Evolutionary conservation across 129 eudicot genomes (phyloP).

Genomic region (Rutidosis leptorrhynchoides): DNA sequence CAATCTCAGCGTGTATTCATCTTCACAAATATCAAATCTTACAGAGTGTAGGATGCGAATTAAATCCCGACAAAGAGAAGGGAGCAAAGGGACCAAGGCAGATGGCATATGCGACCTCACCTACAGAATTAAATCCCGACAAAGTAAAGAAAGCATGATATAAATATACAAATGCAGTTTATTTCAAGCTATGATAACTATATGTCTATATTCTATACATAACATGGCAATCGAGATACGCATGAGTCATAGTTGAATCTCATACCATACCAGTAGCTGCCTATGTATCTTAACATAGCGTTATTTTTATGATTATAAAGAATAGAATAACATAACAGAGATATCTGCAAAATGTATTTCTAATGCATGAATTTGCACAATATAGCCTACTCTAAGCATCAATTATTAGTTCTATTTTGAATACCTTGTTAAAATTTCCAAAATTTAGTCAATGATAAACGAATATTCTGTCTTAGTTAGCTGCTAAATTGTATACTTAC

Average conservation of each 20-base stretch:
- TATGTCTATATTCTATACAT: too few species aligned
- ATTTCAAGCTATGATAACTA: background rate
- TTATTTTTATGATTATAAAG: slow-evolving; percentile 4
- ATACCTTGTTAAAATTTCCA: slow-evolving; percentile 31
- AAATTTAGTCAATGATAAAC: slow-evolving; percentile 35
- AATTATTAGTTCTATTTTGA: slow-evolving; percentile 17
- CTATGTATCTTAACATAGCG: background rate
- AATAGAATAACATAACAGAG: background rate
- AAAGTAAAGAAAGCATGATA: slow-evolving; percentile 14
- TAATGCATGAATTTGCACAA: slow-evolving; percentile 47
- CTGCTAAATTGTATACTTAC: slow-evolving; percentile 40
- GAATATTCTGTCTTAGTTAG: slow-evolving; percentile 21
- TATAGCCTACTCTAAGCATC: slow-evolving; percentile 40
- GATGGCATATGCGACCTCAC: slow-evolving; percentile 79
- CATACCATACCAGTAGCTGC: background rate
- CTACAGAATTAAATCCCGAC: slow-evolving; percentile 44
- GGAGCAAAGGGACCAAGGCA: slow-evolving; percentile 57
- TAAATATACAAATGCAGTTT: background rate
- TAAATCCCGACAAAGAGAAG: slow-evolving; percentile 56
- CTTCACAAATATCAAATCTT: slow-evolving; percentile 46
- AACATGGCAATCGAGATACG: background rate
- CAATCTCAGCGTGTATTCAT: slow-evolving; percentile 42
- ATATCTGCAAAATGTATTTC: slow-evolving; percentile 22
- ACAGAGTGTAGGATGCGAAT: slow-evolving; percentile 45
- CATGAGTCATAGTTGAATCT: background rate